Base-by-base conservation (phyloP, 306 rosid genomes). In the Cucurbita pepo region DNA sequence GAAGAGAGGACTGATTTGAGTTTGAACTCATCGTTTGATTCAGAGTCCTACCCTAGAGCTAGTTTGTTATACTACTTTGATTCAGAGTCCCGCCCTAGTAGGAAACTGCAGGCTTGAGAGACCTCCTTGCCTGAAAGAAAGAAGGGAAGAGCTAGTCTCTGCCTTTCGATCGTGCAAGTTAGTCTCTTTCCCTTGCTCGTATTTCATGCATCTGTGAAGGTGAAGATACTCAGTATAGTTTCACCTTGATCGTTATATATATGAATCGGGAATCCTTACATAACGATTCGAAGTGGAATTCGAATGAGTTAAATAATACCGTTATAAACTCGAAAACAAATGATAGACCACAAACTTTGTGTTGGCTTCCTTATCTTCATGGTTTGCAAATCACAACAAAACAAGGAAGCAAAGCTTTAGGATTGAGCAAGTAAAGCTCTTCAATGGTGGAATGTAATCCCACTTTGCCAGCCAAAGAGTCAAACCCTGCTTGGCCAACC, bases 331-430 rank as follows among this genome's bases (percentile, higher is more conserved):
- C 38, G 13, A 65, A 21, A 22, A 12, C 19, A 67, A 67, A 67
- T 47, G 56, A 7, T 11, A 45, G 47, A 47, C 72, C 56, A 44
- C 38, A 44, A 43, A 19, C 3, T 21, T 43, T 66, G 54, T 11
- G 52, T 44, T 21, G 21, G 55, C 19, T 45, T 44, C 53, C 71
- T 64, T 21, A 44, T 21, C 34, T 57, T 88, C 95, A 91, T 37
- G 88, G 79, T 75, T 91, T 91, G 86, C 96, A 89, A 34, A 88
- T 84, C 30, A 91, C 97, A 77, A 91, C 86, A 83, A 91, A 91
- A 77, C 97, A 91, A 63, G 97, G 97, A 84, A 91, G 96, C 61
- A 91, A 89, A 76, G 96, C 96, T 89, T 83, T 82, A 36, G 89
- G 85, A 80, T 86, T 89, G 44, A 91, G 95, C 86, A 91, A 83